Evolutionary conservation across 331 rosid genomes (phyloP).

Genomic region (Pyracantha coccinea): DNA sequence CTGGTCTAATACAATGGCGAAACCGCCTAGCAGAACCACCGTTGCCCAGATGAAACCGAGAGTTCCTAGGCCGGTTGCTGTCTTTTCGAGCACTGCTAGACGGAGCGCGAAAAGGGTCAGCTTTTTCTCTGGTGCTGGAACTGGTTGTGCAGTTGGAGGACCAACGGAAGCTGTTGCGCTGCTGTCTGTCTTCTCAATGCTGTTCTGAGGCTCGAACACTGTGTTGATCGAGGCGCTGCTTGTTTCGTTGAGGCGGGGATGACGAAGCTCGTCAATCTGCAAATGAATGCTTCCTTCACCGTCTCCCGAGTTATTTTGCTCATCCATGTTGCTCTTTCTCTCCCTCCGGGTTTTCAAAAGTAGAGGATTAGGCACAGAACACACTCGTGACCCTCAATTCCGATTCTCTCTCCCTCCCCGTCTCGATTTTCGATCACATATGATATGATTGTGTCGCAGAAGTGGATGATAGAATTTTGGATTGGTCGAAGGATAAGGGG

Average conservation of each 20-base stretch:
- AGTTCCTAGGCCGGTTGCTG: constrained; percentile 86
- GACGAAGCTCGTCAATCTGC: constrained; percentile 35
- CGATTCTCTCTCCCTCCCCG: neutral
- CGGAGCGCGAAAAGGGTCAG: constrained; percentile 79
- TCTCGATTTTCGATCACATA: neutral
- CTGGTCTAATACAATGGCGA: constrained; percentile 67
- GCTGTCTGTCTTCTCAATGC: constrained; percentile 48
- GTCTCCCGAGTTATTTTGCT: constrained; percentile 15
- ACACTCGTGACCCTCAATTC: neutral
- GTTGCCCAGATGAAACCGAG: constrained; percentile 98
- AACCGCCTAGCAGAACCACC: constrained; percentile 88
- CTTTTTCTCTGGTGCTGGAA: constrained; percentile 75
- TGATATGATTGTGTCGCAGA: neutral
- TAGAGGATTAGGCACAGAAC: neutral
- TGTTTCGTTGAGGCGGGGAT: constrained; percentile 21
- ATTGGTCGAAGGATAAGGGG: neutral
- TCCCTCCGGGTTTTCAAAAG: neutral
- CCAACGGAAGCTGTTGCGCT: constrained; percentile 6
- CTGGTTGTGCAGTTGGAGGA: constrained; percentile 19
- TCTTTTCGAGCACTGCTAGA: constrained; percentile 82
- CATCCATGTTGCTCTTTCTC: constrained; percentile 30
- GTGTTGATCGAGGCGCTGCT: constrained; percentile 32
- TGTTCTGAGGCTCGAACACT: constrained; percentile 47
- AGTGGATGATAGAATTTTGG: neutral
- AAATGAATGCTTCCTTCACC: constrained; percentile 39